phyloP scores from a whole-genome alignment of 2,329 filamentous ascomycete genomes.

The Anthostomella pinea region DNA sequence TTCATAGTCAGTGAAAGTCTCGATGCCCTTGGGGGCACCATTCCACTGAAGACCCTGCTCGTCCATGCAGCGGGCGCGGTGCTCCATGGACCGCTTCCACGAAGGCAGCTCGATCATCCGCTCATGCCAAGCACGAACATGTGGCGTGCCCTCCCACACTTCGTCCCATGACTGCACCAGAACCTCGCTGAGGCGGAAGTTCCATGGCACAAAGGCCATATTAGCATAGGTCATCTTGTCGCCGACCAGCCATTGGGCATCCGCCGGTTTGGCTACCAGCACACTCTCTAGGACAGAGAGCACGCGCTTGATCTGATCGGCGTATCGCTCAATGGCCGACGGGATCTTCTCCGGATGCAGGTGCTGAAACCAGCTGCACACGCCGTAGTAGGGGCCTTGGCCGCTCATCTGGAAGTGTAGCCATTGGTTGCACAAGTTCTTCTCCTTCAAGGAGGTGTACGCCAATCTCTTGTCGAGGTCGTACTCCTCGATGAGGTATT shows the following conservation, averaged over 20 bases:
- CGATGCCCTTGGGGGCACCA: slow-evolving; percentile 35
- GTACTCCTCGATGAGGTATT: slow-evolving; percentile 42
- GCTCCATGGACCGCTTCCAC: slow-evolving; percentile 16
- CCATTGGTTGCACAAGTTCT: slow-evolving; percentile 37
- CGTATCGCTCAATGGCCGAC: slow-evolving; percentile 29
- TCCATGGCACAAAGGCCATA: slow-evolving; percentile 19
- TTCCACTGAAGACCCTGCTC: slow-evolving; percentile 36
- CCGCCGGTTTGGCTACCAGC: slow-evolving; percentile 4
- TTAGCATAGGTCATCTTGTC: slow-evolving; percentile 34
- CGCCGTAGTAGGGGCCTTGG: slow-evolving; percentile 38
- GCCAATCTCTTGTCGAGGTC: slow-evolving; percentile 36
- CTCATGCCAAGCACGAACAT: slow-evolving; percentile 14
- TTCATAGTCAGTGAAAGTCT: slow-evolving; percentile 29
- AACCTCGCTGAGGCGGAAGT: slow-evolving; percentile 3
- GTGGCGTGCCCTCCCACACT: slow-evolving; percentile 10
- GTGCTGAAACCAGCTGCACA: slow-evolving; percentile 7
- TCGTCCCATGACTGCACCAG: slow-evolving; percentile 1
- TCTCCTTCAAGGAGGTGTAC: slow-evolving; percentile 32
- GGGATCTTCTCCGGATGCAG: slow-evolving; percentile 25
- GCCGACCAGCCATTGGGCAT: slow-evolving; percentile 13
- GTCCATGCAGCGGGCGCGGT: slow-evolving; percentile 21
- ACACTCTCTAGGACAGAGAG: slow-evolving; percentile 23
- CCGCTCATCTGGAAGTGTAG: slow-evolving; percentile 41
- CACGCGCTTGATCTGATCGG: slow-evolving; percentile 28
- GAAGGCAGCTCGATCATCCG: slow-evolving; percentile 13